Conservation (phyloP, 768 basidiomycete genomes). For the Russula ochroleuca region DNA sequence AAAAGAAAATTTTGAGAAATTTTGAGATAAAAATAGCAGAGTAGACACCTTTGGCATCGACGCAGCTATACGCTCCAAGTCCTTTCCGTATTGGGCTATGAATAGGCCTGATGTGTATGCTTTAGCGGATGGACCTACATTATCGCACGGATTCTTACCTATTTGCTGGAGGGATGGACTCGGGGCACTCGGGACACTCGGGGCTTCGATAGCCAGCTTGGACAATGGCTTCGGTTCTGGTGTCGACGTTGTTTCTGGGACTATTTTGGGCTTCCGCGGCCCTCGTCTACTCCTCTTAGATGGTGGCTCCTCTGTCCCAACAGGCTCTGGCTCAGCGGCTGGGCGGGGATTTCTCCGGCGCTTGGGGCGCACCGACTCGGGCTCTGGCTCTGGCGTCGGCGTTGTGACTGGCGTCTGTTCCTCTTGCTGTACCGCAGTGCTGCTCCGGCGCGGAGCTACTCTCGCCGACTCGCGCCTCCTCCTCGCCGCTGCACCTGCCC, state of each 20-base stretch:
- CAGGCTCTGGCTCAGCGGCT: slow-evolving; percentile 27
- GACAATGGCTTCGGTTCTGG: slow-evolving; percentile 3
- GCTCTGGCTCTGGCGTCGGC: slow-evolving; percentile 67
- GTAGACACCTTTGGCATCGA: slow-evolving; percentile 54
- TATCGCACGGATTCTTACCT: slow-evolving; percentile 38
- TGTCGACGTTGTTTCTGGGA: neutral
- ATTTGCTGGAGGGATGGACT: slow-evolving; percentile 58
- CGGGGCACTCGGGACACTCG: too few species aligned
- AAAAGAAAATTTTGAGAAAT: neutral
- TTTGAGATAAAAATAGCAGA: neutral
- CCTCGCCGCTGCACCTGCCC: slow-evolving; percentile 18
- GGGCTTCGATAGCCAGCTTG: slow-evolving; percentile 1
- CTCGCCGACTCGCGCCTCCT: slow-evolving; percentile 21
- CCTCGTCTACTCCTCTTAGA: slow-evolving; percentile 8
- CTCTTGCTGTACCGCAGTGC: slow-evolving; percentile 38
- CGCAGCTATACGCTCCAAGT: slow-evolving; percentile 66
- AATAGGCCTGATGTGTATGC: slow-evolving; percentile 42
- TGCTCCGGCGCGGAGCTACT: slow-evolving; percentile 16
- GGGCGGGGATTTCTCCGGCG: slow-evolving; percentile 34
- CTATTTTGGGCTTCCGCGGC: slow-evolving; percentile 1
- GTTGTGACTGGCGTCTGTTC: slow-evolving; percentile 52
- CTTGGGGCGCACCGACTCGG: slow-evolving; percentile 33
- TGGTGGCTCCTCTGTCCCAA: slow-evolving; percentile 17
- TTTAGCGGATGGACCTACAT: slow-evolving; percentile 22
- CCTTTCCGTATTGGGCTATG: slow-evolving; percentile 55